phyloP scores from a whole-genome alignment of 2,329 filamentous ascomycete genomes.

The Colletotrichum paranaense region DNA sequence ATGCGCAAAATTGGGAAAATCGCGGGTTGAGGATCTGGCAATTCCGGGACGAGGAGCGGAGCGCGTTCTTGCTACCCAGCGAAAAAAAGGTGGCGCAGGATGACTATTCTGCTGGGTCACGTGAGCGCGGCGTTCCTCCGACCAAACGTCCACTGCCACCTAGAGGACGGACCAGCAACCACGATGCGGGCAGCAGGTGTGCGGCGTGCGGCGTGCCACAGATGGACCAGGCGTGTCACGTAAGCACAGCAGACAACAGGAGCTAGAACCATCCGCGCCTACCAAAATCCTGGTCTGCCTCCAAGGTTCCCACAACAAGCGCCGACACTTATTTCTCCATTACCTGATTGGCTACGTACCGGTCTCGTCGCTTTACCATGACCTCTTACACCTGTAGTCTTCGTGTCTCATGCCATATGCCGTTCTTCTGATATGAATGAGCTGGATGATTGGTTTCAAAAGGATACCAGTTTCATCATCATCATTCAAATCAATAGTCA shows the following conservation, averaged over 20 bases:
- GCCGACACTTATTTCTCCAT: slow-evolving; percentile 7
- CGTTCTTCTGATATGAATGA: too few species aligned
- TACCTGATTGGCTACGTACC: slow-evolving; percentile 9
- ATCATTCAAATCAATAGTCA: not conserved
- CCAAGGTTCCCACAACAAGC: slow-evolving; percentile 5
- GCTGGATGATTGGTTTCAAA: too few species aligned
- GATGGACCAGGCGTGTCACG: slow-evolving; percentile 6
- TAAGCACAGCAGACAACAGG: slow-evolving; percentile 15
- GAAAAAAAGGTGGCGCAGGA: slow-evolving; percentile 19
- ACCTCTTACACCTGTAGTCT: too few species aligned
- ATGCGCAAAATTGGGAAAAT: slow-evolving; percentile 32
- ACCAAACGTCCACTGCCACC: not conserved
- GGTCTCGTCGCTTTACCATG: too few species aligned
- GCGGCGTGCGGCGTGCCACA: not conserved
- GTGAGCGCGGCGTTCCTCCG: not conserved
- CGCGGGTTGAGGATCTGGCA: slow-evolving; percentile 27
- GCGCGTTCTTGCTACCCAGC: slow-evolving; percentile 18
- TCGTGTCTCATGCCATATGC: too few species aligned
- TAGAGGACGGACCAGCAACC: not conserved
- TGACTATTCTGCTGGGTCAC: not conserved
- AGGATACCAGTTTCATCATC: too few species aligned
- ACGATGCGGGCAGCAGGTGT: not conserved
- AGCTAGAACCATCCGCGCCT: not conserved
- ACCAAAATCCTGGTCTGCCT: not conserved
- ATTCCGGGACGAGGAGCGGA: slow-evolving; percentile 22